Percentiles rank a stretch among this genome's conserved stretches.
These are phyloP conservation scores for Aspergillus wentii DNA, from an alignment of 495 filamentous ascomycete genomes.

Conservation along the genomic window DNA sequence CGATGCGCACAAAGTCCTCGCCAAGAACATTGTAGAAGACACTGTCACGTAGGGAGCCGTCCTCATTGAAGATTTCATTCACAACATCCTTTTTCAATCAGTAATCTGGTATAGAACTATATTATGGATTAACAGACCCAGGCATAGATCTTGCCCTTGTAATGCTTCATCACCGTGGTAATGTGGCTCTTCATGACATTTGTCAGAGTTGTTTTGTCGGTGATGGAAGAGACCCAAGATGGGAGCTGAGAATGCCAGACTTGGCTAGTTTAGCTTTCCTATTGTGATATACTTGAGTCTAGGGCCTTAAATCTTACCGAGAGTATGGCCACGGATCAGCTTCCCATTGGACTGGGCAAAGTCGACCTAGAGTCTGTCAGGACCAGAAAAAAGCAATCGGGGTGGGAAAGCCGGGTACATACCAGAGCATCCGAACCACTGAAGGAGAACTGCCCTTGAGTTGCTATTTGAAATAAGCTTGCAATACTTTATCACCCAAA, in stretches of 20 bases:
- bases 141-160: constrained; percentile 43
- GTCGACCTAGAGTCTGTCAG: constrained; percentile 26
- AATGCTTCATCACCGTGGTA: constrained; percentile 16
- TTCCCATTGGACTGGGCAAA: constrained; percentile 42
- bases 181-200: constrained; percentile 31
- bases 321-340: constrained; percentile 46
- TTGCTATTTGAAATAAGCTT: constrained; percentile 17
- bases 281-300: neutral
- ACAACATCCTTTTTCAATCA: constrained; percentile 71
- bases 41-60: constrained; percentile 53
- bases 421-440: constrained; percentile 36
- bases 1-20: constrained; percentile 52
- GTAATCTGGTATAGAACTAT: too few relatives aligned
- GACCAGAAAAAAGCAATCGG: neutral
- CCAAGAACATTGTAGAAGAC: constrained; percentile 55
- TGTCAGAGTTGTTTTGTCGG: constrained; percentile 37
- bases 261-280: constrained; percentile 4
- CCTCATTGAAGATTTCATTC: constrained; percentile 67
- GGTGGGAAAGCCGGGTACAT: neutral
- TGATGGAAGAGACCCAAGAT: constrained; percentile 40
- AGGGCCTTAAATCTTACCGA: constrained; percentile 19
- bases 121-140: constrained; percentile 46
- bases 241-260: constrained; percentile 54
- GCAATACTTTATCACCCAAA: neutral
- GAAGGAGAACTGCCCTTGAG: constrained; percentile 38